These are phyloP conservation scores for Colletotrichum sansevieriae DNA, from an alignment of 2,329 filamentous ascomycete species.

Conservation along the genomic window DNA sequence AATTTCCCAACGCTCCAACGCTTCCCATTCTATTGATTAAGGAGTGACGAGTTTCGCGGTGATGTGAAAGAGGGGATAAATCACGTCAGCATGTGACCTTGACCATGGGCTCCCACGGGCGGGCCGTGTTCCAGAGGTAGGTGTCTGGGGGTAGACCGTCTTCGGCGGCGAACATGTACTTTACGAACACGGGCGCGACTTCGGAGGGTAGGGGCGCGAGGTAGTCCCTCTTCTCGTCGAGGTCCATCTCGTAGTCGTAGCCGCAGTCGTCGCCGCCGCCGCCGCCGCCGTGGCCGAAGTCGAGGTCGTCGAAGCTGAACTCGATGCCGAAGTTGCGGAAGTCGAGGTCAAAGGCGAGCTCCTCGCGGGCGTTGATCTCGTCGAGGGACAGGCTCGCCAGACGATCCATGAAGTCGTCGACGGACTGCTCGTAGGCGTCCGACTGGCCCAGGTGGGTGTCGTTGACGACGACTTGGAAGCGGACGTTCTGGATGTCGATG, in stretches of 20 bases:
- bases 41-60: background rate
- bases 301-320: constrained; percentile 32
- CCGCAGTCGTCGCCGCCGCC: background rate
- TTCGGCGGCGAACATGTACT: constrained; percentile 48
- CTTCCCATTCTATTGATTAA: constrained; percentile 18
- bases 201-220: constrained; percentile 35
- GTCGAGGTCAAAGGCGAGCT: constrained; percentile 21
- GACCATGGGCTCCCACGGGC: constrained; percentile 60
- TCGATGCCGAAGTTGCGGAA: constrained; percentile 33
- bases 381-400: constrained; percentile 14
- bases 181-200: constrained; percentile 53
- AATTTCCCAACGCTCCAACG: constrained; percentile 4
- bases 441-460: constrained; percentile 50
- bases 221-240: constrained; percentile 17
- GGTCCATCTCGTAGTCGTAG: constrained; percentile 32
- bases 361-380: constrained; percentile 4
- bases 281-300: constrained; percentile 7
- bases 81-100: constrained; percentile 50
- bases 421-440: constrained; percentile 50
- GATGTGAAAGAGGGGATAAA: background rate
- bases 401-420: constrained; percentile 49
- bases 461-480: constrained; percentile 56
- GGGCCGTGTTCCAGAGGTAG: constrained; percentile 57
- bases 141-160: constrained; percentile 51
- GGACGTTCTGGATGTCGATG: constrained; percentile 55